phyloP scores from a whole-genome alignment of 1,284 basidiomycete species.

The Rhodotorula sp. region DNA sequence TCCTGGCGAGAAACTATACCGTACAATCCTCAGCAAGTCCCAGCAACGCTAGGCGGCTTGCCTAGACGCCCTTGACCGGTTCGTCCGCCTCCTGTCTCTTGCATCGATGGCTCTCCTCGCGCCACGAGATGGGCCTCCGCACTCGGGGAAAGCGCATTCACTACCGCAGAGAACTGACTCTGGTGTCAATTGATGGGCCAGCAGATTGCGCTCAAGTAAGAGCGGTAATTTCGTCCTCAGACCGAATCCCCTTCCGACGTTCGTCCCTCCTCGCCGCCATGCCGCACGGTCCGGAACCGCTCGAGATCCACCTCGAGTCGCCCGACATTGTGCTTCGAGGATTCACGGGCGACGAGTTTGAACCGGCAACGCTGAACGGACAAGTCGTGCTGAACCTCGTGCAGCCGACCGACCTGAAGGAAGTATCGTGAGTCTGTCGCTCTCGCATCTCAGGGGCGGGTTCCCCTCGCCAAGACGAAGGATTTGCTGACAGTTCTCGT shows the following conservation, averaged over 20 bases:
- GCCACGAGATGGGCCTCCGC: no score
- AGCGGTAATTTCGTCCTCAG: not conserved
- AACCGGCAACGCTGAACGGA: constrained; percentile 69
- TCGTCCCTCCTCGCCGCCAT: constrained; percentile 4
- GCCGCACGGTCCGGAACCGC: constrained; percentile 27
- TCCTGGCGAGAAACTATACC: no score
- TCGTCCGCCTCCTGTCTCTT: no score
- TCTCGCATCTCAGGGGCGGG: not conserved
- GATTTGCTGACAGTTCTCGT: not conserved
- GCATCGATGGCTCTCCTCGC: no score
- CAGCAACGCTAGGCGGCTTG: no score
- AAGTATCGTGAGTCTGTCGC: constrained; percentile 56
- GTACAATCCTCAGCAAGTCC: no score
- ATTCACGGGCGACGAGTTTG: constrained; percentile 71
- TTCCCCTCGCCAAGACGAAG: no score
- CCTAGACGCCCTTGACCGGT: no score
- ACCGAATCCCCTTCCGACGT: not conserved
- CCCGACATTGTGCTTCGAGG: constrained; percentile 71
- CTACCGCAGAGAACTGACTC: not conserved
- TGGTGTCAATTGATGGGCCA: no score
- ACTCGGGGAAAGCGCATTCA: no score
- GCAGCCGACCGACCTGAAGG: constrained; percentile 79
- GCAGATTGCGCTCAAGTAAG: no score
- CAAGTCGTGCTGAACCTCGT: constrained; percentile 72
- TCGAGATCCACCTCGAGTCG: constrained; percentile 73